Conservation (phyloP, 1,139 yeast species). For the Diutina sp. region DNA sequence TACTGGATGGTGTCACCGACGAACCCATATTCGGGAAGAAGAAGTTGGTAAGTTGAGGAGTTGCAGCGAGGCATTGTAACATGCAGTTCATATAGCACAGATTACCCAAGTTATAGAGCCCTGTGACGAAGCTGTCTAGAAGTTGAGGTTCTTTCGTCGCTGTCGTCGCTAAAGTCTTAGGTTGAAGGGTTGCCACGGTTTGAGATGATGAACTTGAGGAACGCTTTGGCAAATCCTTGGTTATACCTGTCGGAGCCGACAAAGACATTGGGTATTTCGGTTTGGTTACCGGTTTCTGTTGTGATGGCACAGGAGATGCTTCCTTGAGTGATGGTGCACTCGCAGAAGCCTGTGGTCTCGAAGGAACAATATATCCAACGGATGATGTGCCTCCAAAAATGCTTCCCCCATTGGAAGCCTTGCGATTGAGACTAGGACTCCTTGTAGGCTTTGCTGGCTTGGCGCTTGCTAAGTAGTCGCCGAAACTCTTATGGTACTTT, state of each 20-base stretch:
- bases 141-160: constrained; percentile 4
- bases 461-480: background rate
- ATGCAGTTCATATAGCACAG: constrained; percentile 92
- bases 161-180: background rate
- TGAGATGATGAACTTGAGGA: background rate
- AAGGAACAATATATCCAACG: background rate
- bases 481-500: background rate
- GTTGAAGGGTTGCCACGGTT: background rate
- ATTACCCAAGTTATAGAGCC: constrained; percentile 74
- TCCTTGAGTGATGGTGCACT: background rate
- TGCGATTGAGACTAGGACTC: background rate
- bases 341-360: background rate
- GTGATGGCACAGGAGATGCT: background rate
- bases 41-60: constrained; percentile 28
- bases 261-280: background rate
- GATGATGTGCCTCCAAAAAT: background rate
- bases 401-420: background rate
- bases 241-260: background rate
- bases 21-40: constrained; percentile 17
- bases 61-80: constrained; percentile 61
- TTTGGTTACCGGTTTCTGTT: background rate
- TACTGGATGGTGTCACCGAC: background rate
- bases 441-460: background rate
- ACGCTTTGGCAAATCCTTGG: background rate
- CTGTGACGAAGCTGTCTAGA: constrained; percentile 31